Evolutionary conservation across 441 rosid genomes (phyloP).

Genomic region (Francoa sonchifolia): DNA sequence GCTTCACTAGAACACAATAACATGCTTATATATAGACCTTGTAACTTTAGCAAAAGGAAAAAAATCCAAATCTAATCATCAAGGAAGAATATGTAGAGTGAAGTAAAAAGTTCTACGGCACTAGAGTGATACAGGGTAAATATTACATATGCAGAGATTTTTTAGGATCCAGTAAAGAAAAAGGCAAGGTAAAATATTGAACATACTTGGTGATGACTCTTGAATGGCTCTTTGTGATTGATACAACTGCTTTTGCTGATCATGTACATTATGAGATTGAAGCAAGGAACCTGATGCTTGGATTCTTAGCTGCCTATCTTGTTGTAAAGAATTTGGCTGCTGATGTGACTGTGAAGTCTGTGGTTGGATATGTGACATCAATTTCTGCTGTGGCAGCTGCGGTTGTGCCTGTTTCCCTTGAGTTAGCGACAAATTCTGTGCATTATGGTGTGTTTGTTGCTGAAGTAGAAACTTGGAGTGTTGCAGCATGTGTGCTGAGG

Average conservation of each 20-base stretch:
- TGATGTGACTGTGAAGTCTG: neutral
- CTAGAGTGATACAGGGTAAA: no score
- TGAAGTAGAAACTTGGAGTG: conserved; percentile 45
- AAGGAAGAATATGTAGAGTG: no score
- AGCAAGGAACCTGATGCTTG: neutral
- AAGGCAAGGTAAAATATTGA: no score
- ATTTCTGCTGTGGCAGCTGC: conserved; percentile 42
- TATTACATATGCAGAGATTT: no score
- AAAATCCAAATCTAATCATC: no score
- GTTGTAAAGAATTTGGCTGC: conserved; percentile 1
- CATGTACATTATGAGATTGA: neutral
- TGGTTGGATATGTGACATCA: conserved; percentile 29
- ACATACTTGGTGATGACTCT: conserved; percentile 1
- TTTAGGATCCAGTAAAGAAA: no score
- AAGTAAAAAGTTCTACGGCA: no score
- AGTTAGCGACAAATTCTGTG: conserved; percentile 35
- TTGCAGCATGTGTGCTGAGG: conserved; percentile 46
- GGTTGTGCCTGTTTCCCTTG: conserved; percentile 67
- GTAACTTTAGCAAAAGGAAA: no score
- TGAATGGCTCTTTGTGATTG: neutral
- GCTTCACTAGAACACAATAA: no score
- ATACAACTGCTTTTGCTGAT: neutral
- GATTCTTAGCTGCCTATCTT: neutral
- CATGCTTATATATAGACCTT: no score
- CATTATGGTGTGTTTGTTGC: conserved; percentile 45